Evolutionary conservation across 768 basidiomycete genomes (phyloP), one percentile per base, ranked within the genome.

Genomic region (Tricholoma matsutake): DNA sequence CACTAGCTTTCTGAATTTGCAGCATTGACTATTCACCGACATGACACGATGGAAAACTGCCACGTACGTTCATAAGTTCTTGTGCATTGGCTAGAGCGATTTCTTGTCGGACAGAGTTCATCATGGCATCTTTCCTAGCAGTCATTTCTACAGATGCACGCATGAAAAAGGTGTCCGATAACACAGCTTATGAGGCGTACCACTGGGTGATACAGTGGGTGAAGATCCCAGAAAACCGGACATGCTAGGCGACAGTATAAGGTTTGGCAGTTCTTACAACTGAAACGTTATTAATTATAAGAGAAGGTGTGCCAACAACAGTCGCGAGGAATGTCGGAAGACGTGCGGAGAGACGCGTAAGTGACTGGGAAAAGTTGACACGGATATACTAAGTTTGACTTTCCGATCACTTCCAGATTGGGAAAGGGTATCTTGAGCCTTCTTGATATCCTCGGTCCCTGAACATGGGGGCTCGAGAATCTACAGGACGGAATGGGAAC

Each of bases 31-130:
- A 37, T 20, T 61, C 14, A 4, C 1, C 28, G 13, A 39, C 7
- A 29, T 31, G 55, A 22, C 37, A 29, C 58, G 10, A 53, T 16
- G 55, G 28, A 54, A 14, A 25, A 32, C 55, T 32, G 32, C 35
- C 4, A 68, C 82, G 51, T 71, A 91, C 92, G 61, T 86, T 88
- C 72, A 94, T 87, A 54, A 94, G 84, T 65, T 91, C 89, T 69
- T 94, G 91, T 0, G 88, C 92, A 60, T 89, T 91, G 1, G 83
- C 80, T 11, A 91, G 76, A 6, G 84, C 88, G 61, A 94, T 77
- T 75, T 94, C 91, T 45, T 81, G 81, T 35, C 83, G 82, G 54
- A 94, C 82, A 45, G 81, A 78, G 56, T 80, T 80, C 86, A 90
- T 88, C 58, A 84, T 73, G 10, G 79, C 77, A 67, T 85, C 80